Evolutionary conservation across 306 rosid species (phyloP), one percentile per base, ranked within the genome.

Genomic region (Gleditsia sinensis): DNA sequence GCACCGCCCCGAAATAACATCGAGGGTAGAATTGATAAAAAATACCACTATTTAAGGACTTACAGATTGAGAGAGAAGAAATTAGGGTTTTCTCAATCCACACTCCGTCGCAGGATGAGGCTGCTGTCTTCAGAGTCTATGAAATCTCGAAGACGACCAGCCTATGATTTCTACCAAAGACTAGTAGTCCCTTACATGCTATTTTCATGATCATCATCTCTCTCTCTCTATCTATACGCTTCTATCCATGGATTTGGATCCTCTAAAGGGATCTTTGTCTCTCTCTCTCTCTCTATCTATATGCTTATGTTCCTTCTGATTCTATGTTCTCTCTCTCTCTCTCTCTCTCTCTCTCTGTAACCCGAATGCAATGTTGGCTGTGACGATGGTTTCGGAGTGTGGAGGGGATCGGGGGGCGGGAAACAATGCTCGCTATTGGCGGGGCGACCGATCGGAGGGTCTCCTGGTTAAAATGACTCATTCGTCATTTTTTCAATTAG

Each of bases 371-470:
- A n/a, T n/a, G 3, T 73, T 61, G 87, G 84, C 84, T 6, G 37
- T 86, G 85, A 83, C 34, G 87, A 83, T 69, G 57, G 74, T 74
- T 73, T 71, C 45, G 81, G 89, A 86, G 87, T 80, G 85, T 83
- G 89, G 76, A 64, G 21, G 21, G 69, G 57, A 21, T 67, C 30
- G 39, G 53, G 58, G 24, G 46, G 9, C 57, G 75, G 37, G 6
- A 49, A 59, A n/a, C 56, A 7, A 57, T 27, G 23, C 39, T 54
- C 40, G 33, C 73, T 45, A 58, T 50, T 77, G 89, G 87, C 87
- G 73, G 30, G 85, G 87, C 65, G 67, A 80, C 70, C 14, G 10
- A 21, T 64, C 72, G 60, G 79, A 40, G 49, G 65, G 53, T 43
- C 55, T 63, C 7, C 20, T 30, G 63, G 78, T 34, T 24, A 51